Percentiles rank a stretch among this genome's conserved stretches.
Evolutionary conservation across 2,329 filamentous ascomycete genomes (phyloP).

Genomic region (Arachnomyces sp.): DNA sequence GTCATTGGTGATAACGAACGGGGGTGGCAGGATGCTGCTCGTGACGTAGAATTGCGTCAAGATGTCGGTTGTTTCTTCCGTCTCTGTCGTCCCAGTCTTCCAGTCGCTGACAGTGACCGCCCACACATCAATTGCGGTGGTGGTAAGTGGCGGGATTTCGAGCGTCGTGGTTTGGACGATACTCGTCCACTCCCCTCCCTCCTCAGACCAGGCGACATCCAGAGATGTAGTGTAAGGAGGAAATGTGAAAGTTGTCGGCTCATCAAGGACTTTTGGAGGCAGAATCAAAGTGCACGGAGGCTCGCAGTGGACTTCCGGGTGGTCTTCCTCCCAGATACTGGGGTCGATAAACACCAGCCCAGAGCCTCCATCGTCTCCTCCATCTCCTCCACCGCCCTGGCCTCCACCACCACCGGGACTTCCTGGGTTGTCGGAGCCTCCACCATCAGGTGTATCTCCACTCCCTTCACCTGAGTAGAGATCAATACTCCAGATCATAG

Average conservation of each 20-base stretch:
- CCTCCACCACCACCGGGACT: neutral
- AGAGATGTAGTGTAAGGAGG: conserved; percentile 12
- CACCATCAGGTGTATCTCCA: conserved; percentile 1
- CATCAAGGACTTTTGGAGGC: conserved; percentile 8
- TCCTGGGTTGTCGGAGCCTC: no score
- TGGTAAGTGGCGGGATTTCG: conserved; percentile 10
- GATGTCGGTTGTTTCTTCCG: conserved; percentile 7
- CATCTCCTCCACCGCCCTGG: conserved; percentile 1
- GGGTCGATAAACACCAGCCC: conserved; percentile 13
- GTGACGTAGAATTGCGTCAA: conserved; percentile 4
- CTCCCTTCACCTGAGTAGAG: conserved; percentile 6
- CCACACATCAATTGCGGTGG: conserved; percentile 8
- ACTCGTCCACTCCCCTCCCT: conserved; percentile 9
- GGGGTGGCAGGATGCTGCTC: conserved; percentile 9
- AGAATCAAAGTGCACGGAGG: conserved; percentile 15
- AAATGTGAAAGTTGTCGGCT: conserved; percentile 12
- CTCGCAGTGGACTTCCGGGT: conserved; percentile 11
- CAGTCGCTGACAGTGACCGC: neutral
- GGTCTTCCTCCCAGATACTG: conserved; percentile 9
- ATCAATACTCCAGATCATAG: conserved; percentile 24
- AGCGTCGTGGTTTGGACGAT: conserved; percentile 9
- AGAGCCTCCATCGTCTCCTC: conserved; percentile 10
- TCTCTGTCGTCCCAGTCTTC: neutral
- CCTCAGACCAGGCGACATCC: conserved; percentile 11
- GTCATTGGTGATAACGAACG: conserved; percentile 9